Base-by-base conservation (phyloP, 2,329 filamentous ascomycete species). In the Aspergillaceae sp. region DNA sequence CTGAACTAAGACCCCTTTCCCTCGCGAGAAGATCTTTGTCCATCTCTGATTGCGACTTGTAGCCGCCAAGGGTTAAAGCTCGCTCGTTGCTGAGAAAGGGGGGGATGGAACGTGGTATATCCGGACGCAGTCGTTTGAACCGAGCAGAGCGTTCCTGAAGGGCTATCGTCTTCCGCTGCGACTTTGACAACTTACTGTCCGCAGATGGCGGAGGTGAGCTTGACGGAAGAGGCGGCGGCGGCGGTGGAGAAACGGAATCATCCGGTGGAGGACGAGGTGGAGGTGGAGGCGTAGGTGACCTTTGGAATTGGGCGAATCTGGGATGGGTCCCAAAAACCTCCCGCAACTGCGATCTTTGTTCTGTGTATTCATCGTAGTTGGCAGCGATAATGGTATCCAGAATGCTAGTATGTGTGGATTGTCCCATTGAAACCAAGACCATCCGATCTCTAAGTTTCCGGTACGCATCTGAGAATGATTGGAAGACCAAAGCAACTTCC, bases 281-380 rank as follows among this genome's bases (percentile, higher is more conserved):
- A 7, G 59, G 56, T 6, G 60, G 60, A 19, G 60, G 60, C 7
- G 58, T 50, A 40, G 53, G 53, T 42, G 55, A 46, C 29, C 36
- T 49, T 30, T 55, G 60, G 43, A 64, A 59, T 10, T 53, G 56
- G 28, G 59, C 61, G 41, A 68, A 70, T 48, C 63, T 56, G 29
- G 56, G 49, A 32, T 68, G 55, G 3, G 64, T 67, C 47, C 71
- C 66, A 46, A 78, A 77, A 2, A 84, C 63, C 33, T 71, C 67
- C 43, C 71, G 69, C 6, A 90, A 69, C 52, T 77, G 83, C 8
- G 76, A 70, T 44, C 89, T 79, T 63, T 94, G 87, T 37, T 74
- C 65, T 19, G 77, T 71, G 59, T 94, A 94, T 2, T 80, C 79
- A 4, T 77, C 76, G 65, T 95, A 97, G 58, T 94, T 84, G 44